Evolutionary conservation across 371 early-diverging fungal genomes (phyloP).

Genomic region (Mucor circinelloides): DNA sequence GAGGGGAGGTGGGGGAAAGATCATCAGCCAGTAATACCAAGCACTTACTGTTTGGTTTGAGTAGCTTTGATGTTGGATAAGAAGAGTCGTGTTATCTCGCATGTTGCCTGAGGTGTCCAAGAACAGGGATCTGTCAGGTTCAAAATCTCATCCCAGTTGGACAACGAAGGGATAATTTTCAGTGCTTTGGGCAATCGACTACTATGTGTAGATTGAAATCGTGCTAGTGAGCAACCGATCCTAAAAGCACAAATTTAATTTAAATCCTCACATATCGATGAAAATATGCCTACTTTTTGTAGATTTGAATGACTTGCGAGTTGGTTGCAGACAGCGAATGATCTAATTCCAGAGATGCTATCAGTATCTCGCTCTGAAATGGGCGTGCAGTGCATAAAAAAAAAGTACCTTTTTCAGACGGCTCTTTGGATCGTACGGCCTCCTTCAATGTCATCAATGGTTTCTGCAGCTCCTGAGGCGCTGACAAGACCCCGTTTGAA

Average conservation of each 20-base stretch:
- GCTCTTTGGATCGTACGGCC: not conserved
- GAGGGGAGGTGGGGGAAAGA: not conserved
- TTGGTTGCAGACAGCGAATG: slow-evolving; percentile 51
- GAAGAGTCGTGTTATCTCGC: slow-evolving; percentile 92
- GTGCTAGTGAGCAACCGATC: slow-evolving; percentile 83
- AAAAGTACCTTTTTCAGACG: not conserved
- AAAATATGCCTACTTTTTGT: slow-evolving; percentile 71
- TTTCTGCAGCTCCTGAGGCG: not conserved
- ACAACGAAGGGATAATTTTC: slow-evolving; percentile 88
- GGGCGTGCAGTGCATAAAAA: not conserved
- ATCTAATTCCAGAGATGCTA: not conserved
- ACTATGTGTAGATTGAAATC: slow-evolving; percentile 78
- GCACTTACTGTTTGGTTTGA: slow-evolving; percentile 71
- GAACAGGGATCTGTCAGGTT: slow-evolving; percentile 83
- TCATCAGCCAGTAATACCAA: not conserved
- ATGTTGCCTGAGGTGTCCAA: slow-evolving; percentile 95
- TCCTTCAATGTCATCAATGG: not conserved
- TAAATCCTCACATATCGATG: not conserved
- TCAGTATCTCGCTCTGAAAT: not conserved
- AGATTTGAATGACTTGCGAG: slow-evolving; percentile 90
- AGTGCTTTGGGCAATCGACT: slow-evolving; percentile 92
- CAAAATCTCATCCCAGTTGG: slow-evolving; percentile 95
- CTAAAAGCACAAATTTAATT: slow-evolving; percentile 24
- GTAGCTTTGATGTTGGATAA: slow-evolving; percentile 87
- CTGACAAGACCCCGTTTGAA: not conserved